phyloP scores from a whole-genome alignment of 2,329 filamentous ascomycete species.

The Geosmithia putterillii region DNA sequence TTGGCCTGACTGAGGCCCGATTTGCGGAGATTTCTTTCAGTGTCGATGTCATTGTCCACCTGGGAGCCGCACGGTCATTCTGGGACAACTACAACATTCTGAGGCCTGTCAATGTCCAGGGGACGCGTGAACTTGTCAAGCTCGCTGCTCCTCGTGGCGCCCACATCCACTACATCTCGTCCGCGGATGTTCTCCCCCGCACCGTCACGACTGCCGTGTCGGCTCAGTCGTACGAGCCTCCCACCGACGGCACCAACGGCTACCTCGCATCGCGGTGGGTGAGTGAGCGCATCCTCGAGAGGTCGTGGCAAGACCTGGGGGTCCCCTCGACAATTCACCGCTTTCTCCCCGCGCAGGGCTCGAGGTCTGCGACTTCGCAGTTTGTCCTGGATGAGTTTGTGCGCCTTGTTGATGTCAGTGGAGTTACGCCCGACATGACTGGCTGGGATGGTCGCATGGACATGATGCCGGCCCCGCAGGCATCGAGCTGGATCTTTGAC shows the following conservation, averaged over 20 bases:
- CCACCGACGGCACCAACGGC: slow-evolving; percentile 13
- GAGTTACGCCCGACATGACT: neutral
- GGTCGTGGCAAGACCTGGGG: neutral
- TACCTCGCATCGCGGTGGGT: slow-evolving; percentile 21
- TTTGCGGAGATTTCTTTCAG: slow-evolving; percentile 5
- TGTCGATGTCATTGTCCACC: slow-evolving; percentile 36
- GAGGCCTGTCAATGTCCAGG: slow-evolving; percentile 17
- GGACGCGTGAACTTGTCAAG: slow-evolving; percentile 19
- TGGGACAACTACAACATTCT: slow-evolving; percentile 22
- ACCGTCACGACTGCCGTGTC: slow-evolving; percentile 1
- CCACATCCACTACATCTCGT: slow-evolving; percentile 18
- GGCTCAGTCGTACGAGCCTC: slow-evolving; percentile 5
- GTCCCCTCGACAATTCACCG: neutral
- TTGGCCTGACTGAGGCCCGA: slow-evolving; percentile 9
- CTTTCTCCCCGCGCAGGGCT: neutral
- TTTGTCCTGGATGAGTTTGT: neutral
- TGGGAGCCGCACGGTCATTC: slow-evolving; percentile 27
- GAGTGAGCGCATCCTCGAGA: slow-evolving; percentile 18
- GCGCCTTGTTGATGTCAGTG: neutral
- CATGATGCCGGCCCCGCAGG: neutral
- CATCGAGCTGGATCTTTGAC: neutral
- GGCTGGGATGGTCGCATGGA: neutral
- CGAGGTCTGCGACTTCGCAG: neutral
- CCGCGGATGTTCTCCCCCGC: slow-evolving; percentile 2
- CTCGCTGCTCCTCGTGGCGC: slow-evolving; percentile 11